Percentiles rank a stretch among this genome's conserved stretches.
phyloP scores from a whole-genome alignment of 169 alveolate species.

The Plasmodium sp. region DNA sequence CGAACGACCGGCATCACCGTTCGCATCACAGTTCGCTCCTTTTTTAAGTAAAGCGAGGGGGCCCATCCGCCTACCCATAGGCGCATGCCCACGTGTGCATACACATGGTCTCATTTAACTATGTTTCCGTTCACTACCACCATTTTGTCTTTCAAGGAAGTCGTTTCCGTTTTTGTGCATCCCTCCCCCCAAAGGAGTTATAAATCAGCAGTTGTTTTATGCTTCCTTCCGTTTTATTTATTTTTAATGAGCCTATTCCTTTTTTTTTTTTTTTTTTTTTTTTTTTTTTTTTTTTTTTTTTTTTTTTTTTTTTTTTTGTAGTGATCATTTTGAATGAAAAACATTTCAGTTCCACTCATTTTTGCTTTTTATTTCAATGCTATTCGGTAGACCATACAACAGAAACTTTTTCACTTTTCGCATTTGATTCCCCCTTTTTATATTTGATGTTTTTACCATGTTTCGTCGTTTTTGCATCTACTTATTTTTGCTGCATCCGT shows the following conservation, averaged over 20 bases:
- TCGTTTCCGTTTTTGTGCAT: neutral
- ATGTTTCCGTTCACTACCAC: neutral
- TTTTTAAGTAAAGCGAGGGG: neutral
- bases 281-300: neutral
- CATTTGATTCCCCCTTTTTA: neutral
- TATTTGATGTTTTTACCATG: neutral
- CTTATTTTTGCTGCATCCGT: neutral
- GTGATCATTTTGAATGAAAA: neutral
- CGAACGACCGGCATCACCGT: neutral
- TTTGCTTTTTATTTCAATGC: neutral
- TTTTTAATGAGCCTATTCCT: neutral
- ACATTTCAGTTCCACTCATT: neutral
- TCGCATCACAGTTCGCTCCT: neutral
- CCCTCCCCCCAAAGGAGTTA: neutral
- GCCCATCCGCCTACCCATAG: neutral
- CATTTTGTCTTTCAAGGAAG: conserved; percentile 52
- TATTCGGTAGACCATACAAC: neutral
- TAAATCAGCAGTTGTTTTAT: neutral
- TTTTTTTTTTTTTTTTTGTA: neutral
- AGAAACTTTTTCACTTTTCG: neutral
- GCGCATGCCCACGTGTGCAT: neutral
- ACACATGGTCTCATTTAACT: neutral
- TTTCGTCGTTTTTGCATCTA: neutral
- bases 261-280: neutral
- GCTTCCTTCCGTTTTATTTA: neutral